A percentile compares a stretch with the other conserved stretches of the same genome.
These are phyloP conservation scores for Xylaria digitata DNA, from an alignment of 2,329 filamentous ascomycete species.

Conservation along the genomic window DNA sequence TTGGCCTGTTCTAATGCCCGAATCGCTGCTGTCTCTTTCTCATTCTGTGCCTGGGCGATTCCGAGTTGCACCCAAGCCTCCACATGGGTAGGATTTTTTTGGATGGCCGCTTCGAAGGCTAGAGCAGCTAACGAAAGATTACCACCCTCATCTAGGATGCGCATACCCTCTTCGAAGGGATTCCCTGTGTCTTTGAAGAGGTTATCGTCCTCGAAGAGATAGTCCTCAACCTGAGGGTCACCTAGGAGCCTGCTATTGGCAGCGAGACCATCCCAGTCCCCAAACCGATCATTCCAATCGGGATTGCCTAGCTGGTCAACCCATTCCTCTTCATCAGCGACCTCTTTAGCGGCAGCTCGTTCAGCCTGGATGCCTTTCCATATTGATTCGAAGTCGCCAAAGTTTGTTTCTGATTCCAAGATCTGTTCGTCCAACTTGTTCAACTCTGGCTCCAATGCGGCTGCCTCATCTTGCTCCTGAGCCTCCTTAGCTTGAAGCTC, in stretches of 20 bases:
- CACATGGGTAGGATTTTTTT: conserved; percentile 86
- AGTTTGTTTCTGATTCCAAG: conserved; percentile 76
- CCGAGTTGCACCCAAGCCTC: conserved; percentile 95
- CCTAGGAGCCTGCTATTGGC: conserved; percentile 56
- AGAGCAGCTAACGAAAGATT: conserved; percentile 93
- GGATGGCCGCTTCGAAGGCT: conserved; percentile 94
- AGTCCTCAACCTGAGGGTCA: conserved; percentile 86
- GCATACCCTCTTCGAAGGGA: conserved; percentile 91
- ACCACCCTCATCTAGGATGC: conserved; percentile 92
- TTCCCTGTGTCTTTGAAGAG: conserved; percentile 83
- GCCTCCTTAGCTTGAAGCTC: conserved; percentile 57
- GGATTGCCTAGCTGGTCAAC: conserved; percentile 79
- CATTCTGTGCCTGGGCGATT: conserved; percentile 94
- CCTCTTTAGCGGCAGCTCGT: conserved; percentile 74
- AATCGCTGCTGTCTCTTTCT: conserved; percentile 97
- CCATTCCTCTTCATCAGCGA: conserved; percentile 70
- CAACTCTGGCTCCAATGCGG: conserved; percentile 85
- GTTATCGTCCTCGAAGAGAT: conserved; percentile 96
- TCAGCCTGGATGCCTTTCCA: conserved; percentile 86
- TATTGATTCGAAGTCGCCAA: conserved; percentile 89
- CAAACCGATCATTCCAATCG: conserved; percentile 77
- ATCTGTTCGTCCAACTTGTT: conserved; percentile 80
- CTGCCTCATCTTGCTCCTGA: conserved; percentile 69
- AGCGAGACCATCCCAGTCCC: conserved; percentile 69
- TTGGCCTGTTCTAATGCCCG: conserved; percentile 91